Evolutionary conservation across 352 stramenopile species (phyloP).

Genomic region (Globisporangium orthogonon): DNA sequence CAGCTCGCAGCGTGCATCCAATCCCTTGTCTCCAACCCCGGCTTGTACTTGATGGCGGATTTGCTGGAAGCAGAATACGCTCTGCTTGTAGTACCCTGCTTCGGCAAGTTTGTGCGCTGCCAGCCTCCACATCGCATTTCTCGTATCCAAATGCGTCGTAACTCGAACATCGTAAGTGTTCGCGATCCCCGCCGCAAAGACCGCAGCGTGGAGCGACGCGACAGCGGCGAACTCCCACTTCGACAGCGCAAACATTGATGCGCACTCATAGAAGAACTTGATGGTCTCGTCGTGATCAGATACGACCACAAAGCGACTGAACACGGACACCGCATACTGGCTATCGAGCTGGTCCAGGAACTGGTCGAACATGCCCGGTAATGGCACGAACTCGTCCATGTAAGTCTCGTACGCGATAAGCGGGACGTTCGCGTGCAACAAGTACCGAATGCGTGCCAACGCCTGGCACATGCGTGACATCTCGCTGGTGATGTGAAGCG

Average conservation of each 20-base stretch:
- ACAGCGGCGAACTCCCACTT: constrained; percentile 15
- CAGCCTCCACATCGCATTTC: constrained; percentile 1
- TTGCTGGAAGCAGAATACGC: constrained; percentile 12
- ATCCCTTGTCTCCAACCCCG: not conserved
- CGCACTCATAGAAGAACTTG: not conserved
- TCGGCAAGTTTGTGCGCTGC: constrained; percentile 14
- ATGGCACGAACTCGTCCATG: constrained; percentile 4
- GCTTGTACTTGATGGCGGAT: not conserved
- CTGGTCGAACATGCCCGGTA: constrained; percentile 8
- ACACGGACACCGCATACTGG: not conserved
- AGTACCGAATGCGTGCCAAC: constrained; percentile 26
- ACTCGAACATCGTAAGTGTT: not conserved
- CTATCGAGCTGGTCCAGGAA: constrained; percentile 13
- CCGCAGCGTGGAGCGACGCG: constrained; percentile 23
- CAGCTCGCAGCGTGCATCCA: constrained; percentile 12
- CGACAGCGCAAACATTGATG: constrained; percentile 7
- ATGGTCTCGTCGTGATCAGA: not conserved
- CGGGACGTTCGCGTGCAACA: constrained; percentile 25
- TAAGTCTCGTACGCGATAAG: constrained; percentile 28
- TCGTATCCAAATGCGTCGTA: not conserved
- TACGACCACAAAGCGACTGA: too few species aligned
- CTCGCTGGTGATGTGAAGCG: not conserved
- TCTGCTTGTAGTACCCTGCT: constrained; percentile 22
- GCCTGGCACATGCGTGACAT: constrained; percentile 12
- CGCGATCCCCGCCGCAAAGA: constrained; percentile 14